phyloP scores from a whole-genome alignment of 2,329 filamentous ascomycete genomes.

The Cylindrodendrum hubeiense region DNA sequence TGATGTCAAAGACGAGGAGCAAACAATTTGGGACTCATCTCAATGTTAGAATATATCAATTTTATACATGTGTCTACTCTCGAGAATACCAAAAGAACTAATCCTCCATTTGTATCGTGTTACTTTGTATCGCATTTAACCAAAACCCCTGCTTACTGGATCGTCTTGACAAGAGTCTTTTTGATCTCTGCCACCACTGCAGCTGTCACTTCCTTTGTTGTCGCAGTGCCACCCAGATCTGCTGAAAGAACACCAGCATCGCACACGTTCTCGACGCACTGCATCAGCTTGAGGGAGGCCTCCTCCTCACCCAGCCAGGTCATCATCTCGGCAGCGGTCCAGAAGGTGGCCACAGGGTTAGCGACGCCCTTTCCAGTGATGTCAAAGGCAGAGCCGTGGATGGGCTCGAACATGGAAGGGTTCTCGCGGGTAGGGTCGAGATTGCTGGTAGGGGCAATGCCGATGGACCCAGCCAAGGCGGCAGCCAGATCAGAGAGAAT shows the following conservation, averaged over 20 bases:
- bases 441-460: constrained; percentile 78
- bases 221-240: constrained; percentile 64
- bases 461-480: constrained; percentile 77
- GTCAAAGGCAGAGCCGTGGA: constrained; percentile 70
- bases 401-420: constrained; percentile 72
- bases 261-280: constrained; percentile 65
- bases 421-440: constrained; percentile 70
- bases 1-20: background rate
- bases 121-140: background rate
- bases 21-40: background rate
- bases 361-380: constrained; percentile 68
- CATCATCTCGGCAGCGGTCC: constrained; percentile 70
- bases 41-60: background rate
- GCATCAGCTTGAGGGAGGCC: constrained; percentile 62
- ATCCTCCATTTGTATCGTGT: background rate
- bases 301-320: constrained; percentile 67
- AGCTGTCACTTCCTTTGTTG: constrained; percentile 50
- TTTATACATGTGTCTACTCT: background rate
- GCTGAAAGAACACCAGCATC: constrained; percentile 64
- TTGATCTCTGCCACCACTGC: constrained; percentile 46
- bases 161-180: constrained; percentile 33
- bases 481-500: constrained; percentile 79
- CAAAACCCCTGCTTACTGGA: background rate
- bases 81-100: background rate
- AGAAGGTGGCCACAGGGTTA: constrained; percentile 70